Conservation (phyloP, 257 asterid species). For the Salvia miltiorrhiza region DNA sequence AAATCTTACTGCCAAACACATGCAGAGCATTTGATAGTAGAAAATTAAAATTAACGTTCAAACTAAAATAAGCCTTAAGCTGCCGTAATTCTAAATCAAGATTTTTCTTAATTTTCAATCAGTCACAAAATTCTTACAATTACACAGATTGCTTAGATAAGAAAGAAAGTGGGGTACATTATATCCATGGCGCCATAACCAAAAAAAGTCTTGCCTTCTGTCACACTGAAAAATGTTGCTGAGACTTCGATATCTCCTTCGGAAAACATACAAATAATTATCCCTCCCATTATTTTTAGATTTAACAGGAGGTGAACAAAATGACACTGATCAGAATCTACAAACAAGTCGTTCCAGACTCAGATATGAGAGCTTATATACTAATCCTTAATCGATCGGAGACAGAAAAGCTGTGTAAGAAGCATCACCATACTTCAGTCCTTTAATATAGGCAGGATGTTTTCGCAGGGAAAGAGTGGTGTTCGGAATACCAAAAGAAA, state of each 20-base stretch:
- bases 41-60: too few species aligned
- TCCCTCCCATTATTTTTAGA: not conserved
- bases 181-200: too few species aligned
- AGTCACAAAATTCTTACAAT: not conserved
- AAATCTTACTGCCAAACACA: too few species aligned
- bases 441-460: constrained; percentile 51
- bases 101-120: not conserved
- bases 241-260: not conserved
- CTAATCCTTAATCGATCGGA: constrained; percentile 28
- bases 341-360: constrained; percentile 15
- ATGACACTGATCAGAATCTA: constrained; percentile 7
- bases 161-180: not conserved
- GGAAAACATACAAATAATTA: constrained; percentile 8
- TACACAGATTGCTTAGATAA: not conserved
- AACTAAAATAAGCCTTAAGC: too few species aligned
- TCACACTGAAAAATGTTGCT: not conserved
- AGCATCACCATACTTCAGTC: constrained; percentile 53
- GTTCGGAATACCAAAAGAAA: constrained; percentile 47
- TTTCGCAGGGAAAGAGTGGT: constrained; percentile 48
- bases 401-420: constrained; percentile 62
- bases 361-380: not conserved
- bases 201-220: not conserved
- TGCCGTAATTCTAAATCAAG: not conserved
- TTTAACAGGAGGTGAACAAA: constrained; percentile 12
- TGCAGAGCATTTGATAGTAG: too few species aligned